Base-by-base conservation (phyloP, 495 filamentous ascomycete species). In the Thozetella sp. region DNA sequence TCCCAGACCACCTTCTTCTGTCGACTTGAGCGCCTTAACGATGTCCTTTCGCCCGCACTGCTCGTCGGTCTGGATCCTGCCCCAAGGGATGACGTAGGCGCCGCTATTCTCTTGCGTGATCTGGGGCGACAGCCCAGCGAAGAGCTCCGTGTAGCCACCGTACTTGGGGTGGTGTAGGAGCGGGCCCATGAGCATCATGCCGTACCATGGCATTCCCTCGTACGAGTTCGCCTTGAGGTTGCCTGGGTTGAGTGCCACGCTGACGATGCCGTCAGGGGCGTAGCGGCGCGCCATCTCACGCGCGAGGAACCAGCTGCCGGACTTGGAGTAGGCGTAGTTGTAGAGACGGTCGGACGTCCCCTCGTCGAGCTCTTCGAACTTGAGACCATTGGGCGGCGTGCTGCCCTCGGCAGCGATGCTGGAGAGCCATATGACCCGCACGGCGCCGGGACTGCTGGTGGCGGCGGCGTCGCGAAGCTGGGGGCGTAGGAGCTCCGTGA, bases 141-240 rank as follows among this genome's bases (percentile, higher is more conserved):
- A 83, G 6, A 81, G 64, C 48, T 72, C 69, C 2, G 77, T 77
- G 53, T 79, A 81, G 0, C 77, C 72, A 12, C 78, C 80, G 43
- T 72, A 70, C 10, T 71, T 55, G 20, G 68, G 27, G 3, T 60
- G 57, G 24, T 60, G 67, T 9, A 62, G 37, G 13, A 63, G 10
- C 12, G 22, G n/a, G 19, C 56, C 12, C 22, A 56, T 15, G 27
- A 66, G 4, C 11, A n/a, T 15, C 37, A 40, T 64, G 40, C 52
- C 43, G 43, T 24, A 22, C 19, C 4, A 37, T 30, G 43, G 67
- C 55, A 68, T 66, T 10, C 78, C 60, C 15, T 74, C 67, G 1
- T 66, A 69, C 26, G 66, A 68, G 4, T 68, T 52, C 0, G 75
- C 64, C 51, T 73, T 66, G 45, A 83, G 53, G 50, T 79, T 75